phyloP scores from a whole-genome alignment of 78 protist species.

The Dictyostelium capitatum region DNA sequence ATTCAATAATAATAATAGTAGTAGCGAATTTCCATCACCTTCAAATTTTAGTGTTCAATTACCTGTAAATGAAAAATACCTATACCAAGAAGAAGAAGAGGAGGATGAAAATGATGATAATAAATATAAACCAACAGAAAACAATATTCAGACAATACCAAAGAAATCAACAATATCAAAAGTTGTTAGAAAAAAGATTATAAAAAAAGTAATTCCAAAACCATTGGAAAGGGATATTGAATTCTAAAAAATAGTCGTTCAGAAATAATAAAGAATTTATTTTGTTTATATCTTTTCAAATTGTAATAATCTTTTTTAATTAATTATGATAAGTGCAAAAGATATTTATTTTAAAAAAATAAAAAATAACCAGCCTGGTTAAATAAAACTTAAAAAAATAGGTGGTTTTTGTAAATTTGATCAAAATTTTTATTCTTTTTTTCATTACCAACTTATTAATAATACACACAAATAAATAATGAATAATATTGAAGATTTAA shows the following conservation, averaged over 20 bases:
- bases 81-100: neutral
- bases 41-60: neutral
- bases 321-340: too few relatives aligned
- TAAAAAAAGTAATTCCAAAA: neutral
- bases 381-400: too few relatives aligned
- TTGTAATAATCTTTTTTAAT: too few relatives aligned
- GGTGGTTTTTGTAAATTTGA: too few relatives aligned
- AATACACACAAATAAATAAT: neutral
- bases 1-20: neutral
- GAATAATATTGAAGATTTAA: neutral
- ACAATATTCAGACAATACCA: neutral
- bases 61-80: neutral
- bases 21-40: conserved; percentile 25
- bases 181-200: neutral
- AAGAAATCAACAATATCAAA: neutral
- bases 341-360: neutral
- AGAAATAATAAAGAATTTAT: too few relatives aligned
- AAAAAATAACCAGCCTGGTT: neutral
- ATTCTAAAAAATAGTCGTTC: too few relatives aligned
- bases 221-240: conserved; percentile 31
- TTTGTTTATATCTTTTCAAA: too few relatives aligned
- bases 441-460: too few relatives aligned
- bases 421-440: too few relatives aligned
- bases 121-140: neutral
- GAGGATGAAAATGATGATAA: neutral